phyloP scores from a whole-genome alignment of 805 yeast genomes.

The Saturnispora zaruensis region DNA sequence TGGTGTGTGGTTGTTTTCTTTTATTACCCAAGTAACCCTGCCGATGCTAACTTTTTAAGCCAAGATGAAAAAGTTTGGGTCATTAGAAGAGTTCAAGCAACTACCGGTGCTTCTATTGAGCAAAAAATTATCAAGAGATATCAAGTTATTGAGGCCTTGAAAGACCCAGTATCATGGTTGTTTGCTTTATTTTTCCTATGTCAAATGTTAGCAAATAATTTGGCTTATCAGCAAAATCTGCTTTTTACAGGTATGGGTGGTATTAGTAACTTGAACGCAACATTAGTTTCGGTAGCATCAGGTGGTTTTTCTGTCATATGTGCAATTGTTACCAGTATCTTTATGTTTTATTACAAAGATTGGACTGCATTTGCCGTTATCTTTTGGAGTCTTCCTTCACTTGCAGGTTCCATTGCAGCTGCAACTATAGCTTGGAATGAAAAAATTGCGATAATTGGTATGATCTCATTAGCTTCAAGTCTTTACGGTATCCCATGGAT shows the following conservation, averaged over 20 bases:
- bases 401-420: slow-evolving; percentile 18
- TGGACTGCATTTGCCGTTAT: slow-evolving; percentile 29
- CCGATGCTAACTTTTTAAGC: slow-evolving; percentile 40
- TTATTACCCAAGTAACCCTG: slow-evolving; percentile 49
- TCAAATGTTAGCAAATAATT: slow-evolving; percentile 43
- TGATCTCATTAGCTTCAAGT: slow-evolving; percentile 39
- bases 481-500: slow-evolving; percentile 26
- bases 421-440: slow-evolving; percentile 36
- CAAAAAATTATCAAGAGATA: slow-evolving; percentile 38
- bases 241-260: slow-evolving; percentile 36
- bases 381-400: slow-evolving; percentile 29
- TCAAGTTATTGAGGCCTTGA: slow-evolving; percentile 43
- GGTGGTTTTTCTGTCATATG: slow-evolving; percentile 41
- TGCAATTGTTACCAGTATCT: slow-evolving; percentile 31
- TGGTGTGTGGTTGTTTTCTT: slow-evolving; percentile 29
- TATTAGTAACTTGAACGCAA: slow-evolving; percentile 35
- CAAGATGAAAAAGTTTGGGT: slow-evolving; percentile 44
- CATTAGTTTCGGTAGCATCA: slow-evolving; percentile 45
- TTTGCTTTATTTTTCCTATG: slow-evolving; percentile 34
- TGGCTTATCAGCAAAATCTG: slow-evolving; percentile 44
- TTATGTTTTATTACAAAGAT: slow-evolving; percentile 28
- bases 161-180: slow-evolving; percentile 41
- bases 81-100: slow-evolving; percentile 33
- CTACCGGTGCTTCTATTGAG: slow-evolving; percentile 34
- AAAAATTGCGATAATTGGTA: slow-evolving; percentile 39